Base-by-base conservation (phyloP, 2,329 filamentous ascomycete genomes). In the Colletotrichum magnum region DNA sequence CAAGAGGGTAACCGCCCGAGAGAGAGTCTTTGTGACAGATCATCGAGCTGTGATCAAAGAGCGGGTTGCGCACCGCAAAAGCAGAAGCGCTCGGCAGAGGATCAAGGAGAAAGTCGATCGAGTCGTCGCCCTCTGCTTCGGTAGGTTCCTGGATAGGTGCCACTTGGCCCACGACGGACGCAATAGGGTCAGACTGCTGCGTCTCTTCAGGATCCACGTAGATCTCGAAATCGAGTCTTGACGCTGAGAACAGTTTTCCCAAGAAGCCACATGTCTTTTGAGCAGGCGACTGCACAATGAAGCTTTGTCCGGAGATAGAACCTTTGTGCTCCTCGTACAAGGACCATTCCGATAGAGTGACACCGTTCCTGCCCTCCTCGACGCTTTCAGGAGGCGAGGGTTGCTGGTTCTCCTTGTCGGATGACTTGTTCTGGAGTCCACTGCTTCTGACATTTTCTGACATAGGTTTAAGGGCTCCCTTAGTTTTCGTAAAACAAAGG, bases 21-120 rank as follows among this genome's bases (percentile, higher is more conserved):
- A 6, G 13, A 6, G 32, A 36, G 12, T 43, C 13, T 7, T 54
- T 50, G 47, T 18, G 32, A 16, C 58, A 32, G 10, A 26, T 13
- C 18, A 63, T 1, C 18, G 24, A 7, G 24, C 45, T 45, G 4
- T 32, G 32, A 9, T 63, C 26, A 5, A 67, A 15, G 4, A 58
- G 9, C 5, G 43, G 24, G 43, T 24, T 45, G 4, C 36, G 58
- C 2, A 10, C 13, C 4, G 12, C 32, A 6, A 5, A n/a, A n/a
- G 6, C 18, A 1, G 52, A 18, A 5, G 24, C 18, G 16, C 39
- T 18, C 9, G 51, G 32, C 2, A 45, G 16, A 6, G 58, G 52
- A 18, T 24, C 32, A n/a, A 67, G 58, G 2, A 63, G 32, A 18
- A 63, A 63, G 4, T 50, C 52, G 15, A 62, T 63, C 6, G 64